phyloP scores from a whole-genome alignment of 75 land plant genomes.

The Adiantum capillusveneris region DNA sequence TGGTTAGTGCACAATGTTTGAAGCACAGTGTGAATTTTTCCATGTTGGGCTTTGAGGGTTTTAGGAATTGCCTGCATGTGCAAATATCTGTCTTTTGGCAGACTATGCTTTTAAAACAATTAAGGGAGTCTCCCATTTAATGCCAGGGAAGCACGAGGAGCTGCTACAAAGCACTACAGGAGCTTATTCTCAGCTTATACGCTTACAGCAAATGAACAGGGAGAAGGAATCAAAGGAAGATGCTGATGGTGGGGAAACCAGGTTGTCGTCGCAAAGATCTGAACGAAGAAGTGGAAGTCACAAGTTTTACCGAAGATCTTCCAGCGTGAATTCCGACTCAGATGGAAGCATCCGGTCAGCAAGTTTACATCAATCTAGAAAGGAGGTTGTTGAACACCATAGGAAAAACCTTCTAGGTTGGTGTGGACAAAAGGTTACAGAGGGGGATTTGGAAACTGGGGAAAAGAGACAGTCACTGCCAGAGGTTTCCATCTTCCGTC shows the following conservation, averaged over 20 bases:
- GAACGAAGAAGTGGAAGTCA: neutral
- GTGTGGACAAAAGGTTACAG: slow-evolving; percentile 1
- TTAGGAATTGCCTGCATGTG: too few relatives aligned
- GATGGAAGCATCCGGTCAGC: neutral
- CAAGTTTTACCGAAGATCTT: neutral
- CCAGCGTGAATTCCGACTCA: neutral
- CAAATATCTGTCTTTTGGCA: neutral
- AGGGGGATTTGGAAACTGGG: slow-evolving; percentile 6
- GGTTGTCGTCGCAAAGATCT: neutral
- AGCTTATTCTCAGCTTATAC: slow-evolving; percentile 78
- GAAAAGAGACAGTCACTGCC: neutral
- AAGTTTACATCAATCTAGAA: slow-evolving; percentile 12
- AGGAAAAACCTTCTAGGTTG: neutral
- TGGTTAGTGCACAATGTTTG: too few relatives aligned
- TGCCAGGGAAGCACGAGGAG: slow-evolving; percentile 66
- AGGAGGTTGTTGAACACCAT: slow-evolving; percentile 7
- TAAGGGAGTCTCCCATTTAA: neutral
- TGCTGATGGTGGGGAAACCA: slow-evolving; percentile 1
- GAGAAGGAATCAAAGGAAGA: slow-evolving; percentile 16
- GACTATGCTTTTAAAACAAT: too few relatives aligned
- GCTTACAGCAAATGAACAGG: slow-evolving; percentile 52
- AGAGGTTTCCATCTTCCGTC: slow-evolving; percentile 32
- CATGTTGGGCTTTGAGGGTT: neutral
- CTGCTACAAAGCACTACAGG: slow-evolving; percentile 58
- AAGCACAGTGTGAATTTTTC: neutral